Evolutionary conservation across 2,329 filamentous ascomycete species (phyloP).

Genomic region (Colletotrichum sansevieriae): DNA sequence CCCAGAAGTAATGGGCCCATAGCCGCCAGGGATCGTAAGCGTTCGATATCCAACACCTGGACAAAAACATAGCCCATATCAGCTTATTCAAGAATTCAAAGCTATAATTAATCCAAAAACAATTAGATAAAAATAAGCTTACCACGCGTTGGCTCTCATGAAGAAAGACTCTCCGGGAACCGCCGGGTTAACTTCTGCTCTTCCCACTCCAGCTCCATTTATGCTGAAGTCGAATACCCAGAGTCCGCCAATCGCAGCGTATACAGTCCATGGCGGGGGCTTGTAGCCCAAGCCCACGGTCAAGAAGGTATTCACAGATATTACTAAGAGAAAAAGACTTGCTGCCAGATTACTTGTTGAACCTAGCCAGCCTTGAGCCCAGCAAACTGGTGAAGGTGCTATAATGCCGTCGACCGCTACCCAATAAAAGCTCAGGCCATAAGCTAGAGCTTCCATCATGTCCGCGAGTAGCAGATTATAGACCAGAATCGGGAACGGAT

Average conservation of each 20-base stretch:
- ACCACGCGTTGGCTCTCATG: conserved; percentile 40
- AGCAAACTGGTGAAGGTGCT: conserved; percentile 62
- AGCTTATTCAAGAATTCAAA: conserved; percentile 3
- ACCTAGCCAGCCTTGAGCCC: conserved; percentile 68
- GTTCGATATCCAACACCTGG: conserved; percentile 72
- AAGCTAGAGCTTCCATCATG: conserved; percentile 68
- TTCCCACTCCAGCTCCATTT: conserved; percentile 22
- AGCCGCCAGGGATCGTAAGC: conserved; percentile 66
- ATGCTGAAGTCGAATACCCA: conserved; percentile 59
- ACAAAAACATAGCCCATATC: not conserved
- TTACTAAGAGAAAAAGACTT: conserved; percentile 68
- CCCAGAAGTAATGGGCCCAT: conserved; percentile 73
- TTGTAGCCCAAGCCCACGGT: conserved; percentile 64
- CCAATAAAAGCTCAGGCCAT: conserved; percentile 68
- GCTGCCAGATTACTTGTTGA: conserved; percentile 69
- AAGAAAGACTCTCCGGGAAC: conserved; percentile 32
- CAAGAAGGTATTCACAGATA: conserved; percentile 70
- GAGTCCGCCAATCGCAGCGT: conserved; percentile 54
- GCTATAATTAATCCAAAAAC: rapidly evolving
- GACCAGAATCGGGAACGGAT: conserved; percentile 71
- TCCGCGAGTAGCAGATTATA: conserved; percentile 72
- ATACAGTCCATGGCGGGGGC: conserved; percentile 59
- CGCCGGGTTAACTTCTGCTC: not conserved
- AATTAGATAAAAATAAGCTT: not conserved
- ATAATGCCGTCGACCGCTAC: conserved; percentile 60